Base-by-base conservation (phyloP, 306 rosid genomes). In the Morella rubra region DNA sequence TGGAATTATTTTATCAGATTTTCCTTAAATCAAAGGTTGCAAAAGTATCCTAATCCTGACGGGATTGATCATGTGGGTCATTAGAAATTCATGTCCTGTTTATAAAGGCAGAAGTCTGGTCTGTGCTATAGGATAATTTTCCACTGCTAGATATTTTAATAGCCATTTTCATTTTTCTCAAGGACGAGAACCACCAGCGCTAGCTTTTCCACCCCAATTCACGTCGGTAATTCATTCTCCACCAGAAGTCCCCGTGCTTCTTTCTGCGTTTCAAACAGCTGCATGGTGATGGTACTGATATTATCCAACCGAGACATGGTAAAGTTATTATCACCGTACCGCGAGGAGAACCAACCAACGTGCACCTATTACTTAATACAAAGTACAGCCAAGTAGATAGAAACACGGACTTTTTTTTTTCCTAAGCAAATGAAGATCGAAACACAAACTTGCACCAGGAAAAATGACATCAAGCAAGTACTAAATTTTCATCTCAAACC, bases 401-500 rank as follows among this genome's bases (percentile, higher is more conserved):
- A 32, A 32, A 2, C 37, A 2, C 37, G 37, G 2, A 32, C 37
- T 2, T 27, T 1, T 27, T 32, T 32, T 32, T 32, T 32, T 32
- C 37, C 37, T 2, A 32, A 32, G 37, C 37, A 32, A 11, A 2
- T 14, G 13, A 20, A 72, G 14, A 53, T n/a, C 7, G 50, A 62
- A 51, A 37, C 22, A 42, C 24, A 24, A 24, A 70, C 76, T 13
- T 40, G 67, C 60, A 80, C 7, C 37, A 24, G 6, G 51, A 24
- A 14, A 45, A 44, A 52, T 50, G 14, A 12, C 40, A 51, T 40
- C 15, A 41, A 55, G 15, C 47, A 56, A 46, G 52, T 19, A 73
- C 70, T 66, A 6, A 20, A 74, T 27, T 64, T 51, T 37, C 11
- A 65, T 78, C 51, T 61, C 82, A 78, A 51, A 32, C 62, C 78